Conservation (phyloP, 768 basidiomycete species). For the Pleurotus giganteus region DNA sequence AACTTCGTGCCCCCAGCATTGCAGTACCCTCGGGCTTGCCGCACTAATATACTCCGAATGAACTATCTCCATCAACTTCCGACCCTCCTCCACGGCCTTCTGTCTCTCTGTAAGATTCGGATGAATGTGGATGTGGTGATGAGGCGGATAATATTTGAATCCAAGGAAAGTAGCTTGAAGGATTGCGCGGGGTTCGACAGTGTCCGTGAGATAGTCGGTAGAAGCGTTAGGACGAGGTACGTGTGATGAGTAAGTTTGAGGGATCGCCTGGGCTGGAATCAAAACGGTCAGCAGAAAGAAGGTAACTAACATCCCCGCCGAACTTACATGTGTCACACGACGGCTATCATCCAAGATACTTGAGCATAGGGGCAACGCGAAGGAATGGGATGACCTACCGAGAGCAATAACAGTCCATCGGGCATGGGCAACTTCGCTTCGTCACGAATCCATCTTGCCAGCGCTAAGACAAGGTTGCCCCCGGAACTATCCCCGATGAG, state of each 20-base stretch:
- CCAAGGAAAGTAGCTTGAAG: constrained; percentile 55
- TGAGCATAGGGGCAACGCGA: not conserved
- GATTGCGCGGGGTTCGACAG: constrained; percentile 49
- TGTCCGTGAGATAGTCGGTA: constrained; percentile 53
- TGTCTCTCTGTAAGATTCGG: constrained; percentile 2
- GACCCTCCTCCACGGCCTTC: constrained; percentile 27
- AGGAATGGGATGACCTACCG: constrained; percentile 23
- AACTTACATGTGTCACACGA: constrained; percentile 33
- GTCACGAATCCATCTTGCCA: constrained; percentile 53
- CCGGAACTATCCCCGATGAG: constrained; percentile 57
- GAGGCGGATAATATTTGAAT: constrained; percentile 22
- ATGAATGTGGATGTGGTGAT: not conserved
- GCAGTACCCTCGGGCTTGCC: constrained; percentile 36
- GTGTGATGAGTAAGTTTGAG: constrained; percentile 45
- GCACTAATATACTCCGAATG: constrained; percentile 43
- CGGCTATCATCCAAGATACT: constrained; percentile 12
- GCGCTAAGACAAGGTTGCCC: constrained; percentile 49
- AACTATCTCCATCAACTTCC: constrained; percentile 29
- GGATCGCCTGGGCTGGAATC: constrained; percentile 43
- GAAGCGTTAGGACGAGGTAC: constrained; percentile 46
- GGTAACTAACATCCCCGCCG: not conserved
- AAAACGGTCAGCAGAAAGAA: constrained; percentile 14
- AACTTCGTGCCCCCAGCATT: constrained; percentile 35
- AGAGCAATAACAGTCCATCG: constrained; percentile 44
- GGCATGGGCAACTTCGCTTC: constrained; percentile 44